Base-by-base conservation (phyloP, 2,329 filamentous ascomycete species). In the Diplodia corticola region DNA sequence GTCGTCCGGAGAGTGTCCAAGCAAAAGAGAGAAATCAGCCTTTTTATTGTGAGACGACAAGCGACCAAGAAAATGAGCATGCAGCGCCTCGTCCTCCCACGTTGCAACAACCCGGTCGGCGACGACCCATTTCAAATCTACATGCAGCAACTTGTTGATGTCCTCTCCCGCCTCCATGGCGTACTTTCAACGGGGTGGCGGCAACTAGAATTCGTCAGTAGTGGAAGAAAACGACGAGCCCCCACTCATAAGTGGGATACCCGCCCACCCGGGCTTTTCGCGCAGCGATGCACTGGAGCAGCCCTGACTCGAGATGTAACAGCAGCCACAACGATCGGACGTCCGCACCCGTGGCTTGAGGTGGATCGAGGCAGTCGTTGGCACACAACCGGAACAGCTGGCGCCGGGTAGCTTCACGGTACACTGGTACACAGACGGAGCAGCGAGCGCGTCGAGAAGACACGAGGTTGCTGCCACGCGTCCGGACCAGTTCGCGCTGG, bases 31-130 rank as follows among this genome's bases (percentile, higher is more conserved):
- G 35, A 61, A 61, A 35, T 61, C 57, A 50, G 57, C 44, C 57
- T 61, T 61, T 61, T 46, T 61, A 61, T 61, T 61, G 44, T 61
- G 57, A 61, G 57, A 61, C 24, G 57, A 61, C 44, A 61, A 35
- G 12, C 57, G 57, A 61, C 57, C 57, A 33, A 61, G 44, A 28
- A 33, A 61, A 35, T 49, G 57, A 61, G 50, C 28, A 61, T 61
- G 10, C 17, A 7, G 57, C 28, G 17, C 20, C 44, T n/a, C 26
- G 20, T 61, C 57, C 26, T 61, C 57, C 57, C 57, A 61, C 13
- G 57, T 44, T 10, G 44, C 57, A 20, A 61, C 30, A 13, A 20
- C 44, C n/a, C 57, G 44, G 22, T 61, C 57, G 12, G 57, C 40
- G 15, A 61, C 57, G 10, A 49, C 28, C 57, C 57, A 61, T n/a